Evolutionary conservation across 2,329 filamentous ascomycete species (phyloP), one percentile per base, ranked within the genome.

Genomic region (Aplosporella prunicola): DNA sequence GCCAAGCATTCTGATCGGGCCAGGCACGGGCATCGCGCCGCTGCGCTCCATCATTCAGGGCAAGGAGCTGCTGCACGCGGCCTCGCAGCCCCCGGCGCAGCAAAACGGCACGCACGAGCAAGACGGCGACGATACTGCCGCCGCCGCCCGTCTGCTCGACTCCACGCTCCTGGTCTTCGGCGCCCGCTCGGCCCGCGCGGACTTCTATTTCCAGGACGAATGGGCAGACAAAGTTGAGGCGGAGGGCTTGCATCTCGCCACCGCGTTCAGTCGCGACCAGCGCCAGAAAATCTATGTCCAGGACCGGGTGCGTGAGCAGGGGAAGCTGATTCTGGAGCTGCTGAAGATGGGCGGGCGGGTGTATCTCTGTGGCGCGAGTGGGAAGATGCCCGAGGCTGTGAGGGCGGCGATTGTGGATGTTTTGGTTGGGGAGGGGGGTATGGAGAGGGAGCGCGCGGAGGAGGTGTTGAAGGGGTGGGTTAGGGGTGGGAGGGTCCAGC

Each of bases 21-120:
- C 88, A 0, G 88, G 88, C 3, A 95, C 88, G 0, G 88, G 88
- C 5, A 67, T 95, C 20, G 89, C 88, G 1, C 88, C 89, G 0
- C 77, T 94, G 51, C 78, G 88, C 3, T 76, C 81, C 4, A 69
- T 95, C 47, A 69, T 91, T n/a, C 79, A 82, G 54, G 80, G 93
- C 5, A 40, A 35, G 17, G 32, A 40, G 13, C 15, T 30, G 47
- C 80, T 86, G 17, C 50, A 14, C 35, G 51, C 9, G 44, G 35
- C 11, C 18, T n/a, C 5, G 24, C 45, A 10, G 31, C 30, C n/a
- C 20, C 26, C 4, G 51, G 6, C 10, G 9, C 9, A 24, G 24
- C n/a, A 58, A 17, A 31, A 45, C 41, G 20, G 20, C 24, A 4
- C 35, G 52, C 14, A 45, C 57, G 16, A 45, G 11, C 18, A 39